Base-by-base conservation (phyloP, 345 rosid species). In the Hypericum androsaemum region DNA sequence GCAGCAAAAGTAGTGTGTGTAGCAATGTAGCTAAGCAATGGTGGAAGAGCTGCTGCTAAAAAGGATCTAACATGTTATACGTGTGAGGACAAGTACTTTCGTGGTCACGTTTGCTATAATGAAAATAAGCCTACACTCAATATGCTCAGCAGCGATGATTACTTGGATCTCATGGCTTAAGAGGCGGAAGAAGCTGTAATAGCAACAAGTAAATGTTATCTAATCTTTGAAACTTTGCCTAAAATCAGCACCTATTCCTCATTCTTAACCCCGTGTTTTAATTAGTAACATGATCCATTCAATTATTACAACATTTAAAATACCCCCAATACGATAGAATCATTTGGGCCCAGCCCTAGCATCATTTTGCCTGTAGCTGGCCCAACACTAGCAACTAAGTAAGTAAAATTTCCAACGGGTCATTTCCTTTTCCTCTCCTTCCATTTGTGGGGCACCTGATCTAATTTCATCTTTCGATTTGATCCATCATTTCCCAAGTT, bases 401-500 rank as follows among this genome's bases (percentile, higher is more conserved):
- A 17, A 14, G 32, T n/a, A n/a, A 9, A 10, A 7, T 43, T 43
- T n/a, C 12, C 0, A n/a, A 0, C 10, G 7, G 13, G 7, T 8
- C 14, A 1, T 5, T 12, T 57, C 61, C 47, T 57, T 15, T 38
- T 12, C 8, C 9, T 1, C 12, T 60, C 60, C 54, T 64, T 51
- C 60, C 61, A 39, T 59, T 11, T 50, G 54, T 52, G 50, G 52
- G 61, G 49, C 39, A 12, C 14, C 2, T 32, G 12, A 12, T 22
- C 14, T 9, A 47, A 11, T 7, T 36, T 10, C 12, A 6, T 44
- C 22, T 43, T 32, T 17, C 22, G 15, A 22, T 22, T 49, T 73
- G 49, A 62, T 59, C 65, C 65, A 56, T 54, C 42, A 64, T 48
- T 49, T 56, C 56, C 71, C 64, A 65, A 68, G 67, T 60, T 66